phyloP scores from a whole-genome alignment of 2,329 filamentous ascomycete species.

The Epichloe bromicola region DNA sequence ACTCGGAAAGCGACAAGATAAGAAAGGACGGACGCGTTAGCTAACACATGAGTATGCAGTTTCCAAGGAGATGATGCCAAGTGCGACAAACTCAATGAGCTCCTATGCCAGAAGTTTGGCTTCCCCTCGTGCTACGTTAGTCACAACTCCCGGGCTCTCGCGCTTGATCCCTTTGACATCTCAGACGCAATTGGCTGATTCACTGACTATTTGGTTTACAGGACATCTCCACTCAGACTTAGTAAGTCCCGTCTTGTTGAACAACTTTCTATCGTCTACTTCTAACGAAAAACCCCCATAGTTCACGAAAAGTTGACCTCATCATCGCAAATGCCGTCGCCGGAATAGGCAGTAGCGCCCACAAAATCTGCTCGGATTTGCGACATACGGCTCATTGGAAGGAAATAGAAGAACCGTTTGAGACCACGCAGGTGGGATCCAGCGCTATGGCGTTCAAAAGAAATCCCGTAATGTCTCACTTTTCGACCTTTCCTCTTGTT shows the following conservation, averaged over 20 bases:
- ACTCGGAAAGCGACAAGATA: too few relatives aligned
- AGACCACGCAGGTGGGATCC: constrained; percentile 64
- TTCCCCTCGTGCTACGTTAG: constrained; percentile 32
- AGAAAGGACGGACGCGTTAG: too few relatives aligned
- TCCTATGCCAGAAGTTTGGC: constrained; percentile 41
- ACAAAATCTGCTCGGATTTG: constrained; percentile 44
- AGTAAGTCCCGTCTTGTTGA: constrained; percentile 11
- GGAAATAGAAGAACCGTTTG: constrained; percentile 76
- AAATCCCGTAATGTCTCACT: constrained; percentile 7
- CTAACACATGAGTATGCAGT: constrained; percentile 1
- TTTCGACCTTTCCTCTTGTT: not conserved
- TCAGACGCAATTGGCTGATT: not conserved
- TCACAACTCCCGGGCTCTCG: too few relatives aligned
- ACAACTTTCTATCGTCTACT: not conserved
- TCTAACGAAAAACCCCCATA: too few relatives aligned
- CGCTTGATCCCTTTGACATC: too few relatives aligned
- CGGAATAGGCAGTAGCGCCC: constrained; percentile 63
- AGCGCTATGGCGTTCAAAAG: constrained; percentile 18
- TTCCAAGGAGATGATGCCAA: constrained; percentile 36
- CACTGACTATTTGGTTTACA: not conserved
- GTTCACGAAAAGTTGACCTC: constrained; percentile 64
- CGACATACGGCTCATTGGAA: constrained; percentile 68
- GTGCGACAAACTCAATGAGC: constrained; percentile 40
- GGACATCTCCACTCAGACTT: constrained; percentile 51
- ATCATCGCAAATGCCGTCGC: constrained; percentile 69